These are phyloP conservation scores for Lyophyllum atratum DNA, from an alignment of 768 basidiomycete genomes.

Conservation along the genomic window DNA sequence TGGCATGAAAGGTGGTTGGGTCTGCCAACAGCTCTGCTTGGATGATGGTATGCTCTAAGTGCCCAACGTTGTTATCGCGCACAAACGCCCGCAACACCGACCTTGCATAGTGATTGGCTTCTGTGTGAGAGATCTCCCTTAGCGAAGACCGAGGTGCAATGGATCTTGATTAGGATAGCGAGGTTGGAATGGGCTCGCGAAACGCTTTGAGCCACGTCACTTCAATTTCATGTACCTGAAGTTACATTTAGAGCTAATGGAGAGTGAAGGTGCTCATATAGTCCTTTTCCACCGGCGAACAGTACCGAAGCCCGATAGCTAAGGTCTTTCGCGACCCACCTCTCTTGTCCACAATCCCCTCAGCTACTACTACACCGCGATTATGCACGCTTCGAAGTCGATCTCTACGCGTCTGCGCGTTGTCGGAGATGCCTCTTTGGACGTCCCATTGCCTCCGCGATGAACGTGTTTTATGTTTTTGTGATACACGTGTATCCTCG, in stretches of 20 bases:
- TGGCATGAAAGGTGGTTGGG: not conserved
- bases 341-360: not conserved
- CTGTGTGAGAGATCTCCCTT: not conserved
- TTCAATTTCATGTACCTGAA: not conserved
- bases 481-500: conserved; percentile 6
- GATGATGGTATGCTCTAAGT: not conserved
- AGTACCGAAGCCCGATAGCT: not conserved
- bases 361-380: not conserved
- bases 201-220: not conserved
- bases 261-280: not conserved
- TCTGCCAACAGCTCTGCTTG: not conserved
- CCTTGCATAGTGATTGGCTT: not conserved
- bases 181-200: not conserved
- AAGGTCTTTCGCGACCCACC: not conserved
- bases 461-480: not conserved
- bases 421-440: not conserved
- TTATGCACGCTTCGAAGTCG: not conserved
- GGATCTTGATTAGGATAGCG: not conserved
- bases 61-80: not conserved
- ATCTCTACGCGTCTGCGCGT: not conserved
- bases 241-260: not conserved
- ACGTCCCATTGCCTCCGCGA: not conserved
- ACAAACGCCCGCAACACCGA: not conserved
- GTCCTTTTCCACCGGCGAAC: not conserved
- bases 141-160: not conserved